Evolutionary conservation across 2,329 filamentous ascomycete genomes (phyloP), one percentile per base, ranked within the genome.

Genomic region (Pseudocercospora vitis): DNA sequence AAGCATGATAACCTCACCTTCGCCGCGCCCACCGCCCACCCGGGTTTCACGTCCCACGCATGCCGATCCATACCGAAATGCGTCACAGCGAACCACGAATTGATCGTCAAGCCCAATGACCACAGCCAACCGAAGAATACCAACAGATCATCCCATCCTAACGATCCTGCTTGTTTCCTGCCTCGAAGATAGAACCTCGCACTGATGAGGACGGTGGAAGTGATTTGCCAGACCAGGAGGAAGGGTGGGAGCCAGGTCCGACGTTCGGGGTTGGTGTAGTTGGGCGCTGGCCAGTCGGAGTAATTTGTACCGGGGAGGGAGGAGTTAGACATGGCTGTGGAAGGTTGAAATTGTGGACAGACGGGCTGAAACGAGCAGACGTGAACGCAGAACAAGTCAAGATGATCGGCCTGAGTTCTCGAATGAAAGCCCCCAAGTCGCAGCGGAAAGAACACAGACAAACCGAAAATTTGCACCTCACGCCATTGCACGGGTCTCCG

Each of bases 191-290:
- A 63, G 18, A 63, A 62, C 14, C 62, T 53, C 7, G 50, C 59
- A 21, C 49, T 49, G n/a, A 63, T 50, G 24, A 64, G 39, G 4
- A 64, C 40, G 7, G 60, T 62, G 4, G 53, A 46, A 18, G 49
- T 52, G 11, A 52, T 33, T 39, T 61, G 61, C 62, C 61, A 62
- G 8, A 50, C 50, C 42, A 62, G 7, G 2, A 59, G 48, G 21
- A 65, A 63, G 9, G 55, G 61, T 7, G 62, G 62, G 53, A 63
- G 59, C 62, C 62, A 63, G n/a, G 45, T 37, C 44, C 61, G 51
- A 12, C 50, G 50, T 18, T 55, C 53, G 11, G 62, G 61, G 18
- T 64, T 48, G 18, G 51, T 33, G 24, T 55, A 55, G 11, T 55
- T 48, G 1, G 53, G 42, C n/a, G 53, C 12, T 16, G 53, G 53